Evolutionary conservation across 495 filamentous ascomycete species (phyloP), one percentile per base, ranked within the genome.

Genomic region (Penicillium fimorum): DNA sequence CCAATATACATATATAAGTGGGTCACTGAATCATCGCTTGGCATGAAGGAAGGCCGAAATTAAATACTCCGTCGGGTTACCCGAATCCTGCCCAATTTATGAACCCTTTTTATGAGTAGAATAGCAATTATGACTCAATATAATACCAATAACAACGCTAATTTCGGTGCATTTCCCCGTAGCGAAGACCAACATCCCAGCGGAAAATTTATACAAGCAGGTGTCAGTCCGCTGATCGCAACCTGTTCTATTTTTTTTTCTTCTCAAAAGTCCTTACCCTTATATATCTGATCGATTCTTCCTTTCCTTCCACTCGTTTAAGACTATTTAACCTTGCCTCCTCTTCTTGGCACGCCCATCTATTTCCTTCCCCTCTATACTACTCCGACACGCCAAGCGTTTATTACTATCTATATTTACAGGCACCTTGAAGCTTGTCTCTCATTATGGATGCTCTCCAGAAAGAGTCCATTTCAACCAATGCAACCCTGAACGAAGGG

Each of bases 21-120:
- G 41, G 8, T 3, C 51, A 27, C 51, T 46, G 51, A 53, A 45
- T 53, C 41, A 53, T 45, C 15, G 51, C 41, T 5, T 27, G 6
- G 0, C 2, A 0, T 0, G 25, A 7, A 27, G 25, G 25, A 7
- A 7, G 25, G 25, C 4, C 25, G 8, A 22, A 13, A 9, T 33
- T 5, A 4, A 10, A 9, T 22, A 15, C 15, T 18, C 30, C 22
- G 49, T 40, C 24, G 25, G 6, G 5, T 40, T 41, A 15, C 24
- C n/a, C 35, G 40, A 41, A 10, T 29, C 15, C 12, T 35, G n/a
- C 40, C 40, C 24, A 15, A 51, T 17, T 51, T 50, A 41, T 40
- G 49, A 17, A 13, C 6, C 9, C 0, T 2, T 7, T 13, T 51
- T 51, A 51, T 41, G 35, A 51, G 8, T 22, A 25, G 6, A 38